A percentile compares a stretch with the other conserved stretches of the same genome.
Conservation (phyloP, 306 rosid species). For the Acacia confusa region DNA sequence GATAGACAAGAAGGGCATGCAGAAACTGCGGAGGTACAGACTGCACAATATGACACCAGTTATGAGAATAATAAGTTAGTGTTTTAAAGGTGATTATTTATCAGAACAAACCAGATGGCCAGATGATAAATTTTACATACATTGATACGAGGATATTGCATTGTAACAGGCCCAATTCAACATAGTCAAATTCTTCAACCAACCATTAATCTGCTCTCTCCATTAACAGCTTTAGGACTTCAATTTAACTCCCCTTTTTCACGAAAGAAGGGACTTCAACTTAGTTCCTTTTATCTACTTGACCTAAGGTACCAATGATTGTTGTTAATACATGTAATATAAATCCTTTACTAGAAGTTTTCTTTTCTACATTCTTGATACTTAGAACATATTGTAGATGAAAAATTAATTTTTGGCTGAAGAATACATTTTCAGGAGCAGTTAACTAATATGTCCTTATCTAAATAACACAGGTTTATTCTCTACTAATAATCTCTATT, state of each 20-base stretch:
- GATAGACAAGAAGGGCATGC: constrained; percentile 92
- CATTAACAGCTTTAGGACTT: neutral
- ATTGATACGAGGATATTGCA: neutral
- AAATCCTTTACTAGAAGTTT: neutral
- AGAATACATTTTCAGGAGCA: neutral
- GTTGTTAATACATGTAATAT: neutral
- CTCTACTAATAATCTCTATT: neutral
- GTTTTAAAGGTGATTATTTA: constrained; percentile 9
- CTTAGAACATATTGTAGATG: neutral
- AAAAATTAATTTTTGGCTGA: neutral
- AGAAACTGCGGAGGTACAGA: constrained; percentile 93
- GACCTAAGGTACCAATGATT: neutral
- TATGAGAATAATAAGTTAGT: constrained; percentile 27
- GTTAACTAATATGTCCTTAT: no score
- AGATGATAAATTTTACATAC: constrained; percentile 17
- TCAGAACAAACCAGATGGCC: constrained; percentile 16
- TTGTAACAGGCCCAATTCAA: neutral
- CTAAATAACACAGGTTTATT: neutral
- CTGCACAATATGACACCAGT: constrained; percentile 47
- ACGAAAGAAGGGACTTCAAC: neutral
- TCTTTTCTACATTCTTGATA: neutral
- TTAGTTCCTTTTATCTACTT: neutral
- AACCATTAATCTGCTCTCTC: constrained; percentile 1
- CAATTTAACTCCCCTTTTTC: neutral
- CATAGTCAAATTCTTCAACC: neutral